Evolutionary conservation across 305 asterid species (phyloP), one percentile per base, ranked within the genome.

Genomic region (Fraxinus baroniana): DNA sequence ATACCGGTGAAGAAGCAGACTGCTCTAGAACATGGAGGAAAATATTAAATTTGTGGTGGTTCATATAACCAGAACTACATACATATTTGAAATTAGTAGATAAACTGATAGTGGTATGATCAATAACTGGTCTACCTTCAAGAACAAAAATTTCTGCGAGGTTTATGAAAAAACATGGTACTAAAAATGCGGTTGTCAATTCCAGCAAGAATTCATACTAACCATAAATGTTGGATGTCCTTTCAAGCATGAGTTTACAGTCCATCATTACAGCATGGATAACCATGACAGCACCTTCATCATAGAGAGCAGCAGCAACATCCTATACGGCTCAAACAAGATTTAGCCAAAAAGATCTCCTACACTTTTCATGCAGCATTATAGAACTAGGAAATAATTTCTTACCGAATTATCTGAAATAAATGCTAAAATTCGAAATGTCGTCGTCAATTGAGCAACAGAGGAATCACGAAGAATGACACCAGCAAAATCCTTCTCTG

Each of bases 221-320:
- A 96, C 99, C 99, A 78, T 91, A 97, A 81, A 88, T 90, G 89
- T 92, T 94, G 83, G 98, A 97, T 68, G 97, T 91, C 89, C 98
- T 92, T 89, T 97, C 98, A 83, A 94, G 95, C 97, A 97, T 93
- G 87, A 94, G 90, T 85, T 88, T 93, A 79, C 99, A 94, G 86
- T 93, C 90, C 85, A 97, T 93, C 78, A 94, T 28, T 84, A 97
- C 91, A 44, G 98, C 99, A 94, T 97, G 99, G 85, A 94, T 80
- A 84, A 97, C 96, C 98, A 94, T 93, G 74, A 94, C 97, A 82
- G 97, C 97, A 12, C 98, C 99, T 89, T 94, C 98, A 83, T 89
- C 98, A 76, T 94, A 97, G 78, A 97, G 97, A 83, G 94, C 89
- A 87, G 97, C 98, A 89, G 96, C 92, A 80, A 85, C 97, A 82